Percentiles rank a stretch among this genome's conserved stretches.
Evolutionary conservation across 139 green algal genomes (phyloP).

Genomic region (Monoraphidium neglectum): DNA sequence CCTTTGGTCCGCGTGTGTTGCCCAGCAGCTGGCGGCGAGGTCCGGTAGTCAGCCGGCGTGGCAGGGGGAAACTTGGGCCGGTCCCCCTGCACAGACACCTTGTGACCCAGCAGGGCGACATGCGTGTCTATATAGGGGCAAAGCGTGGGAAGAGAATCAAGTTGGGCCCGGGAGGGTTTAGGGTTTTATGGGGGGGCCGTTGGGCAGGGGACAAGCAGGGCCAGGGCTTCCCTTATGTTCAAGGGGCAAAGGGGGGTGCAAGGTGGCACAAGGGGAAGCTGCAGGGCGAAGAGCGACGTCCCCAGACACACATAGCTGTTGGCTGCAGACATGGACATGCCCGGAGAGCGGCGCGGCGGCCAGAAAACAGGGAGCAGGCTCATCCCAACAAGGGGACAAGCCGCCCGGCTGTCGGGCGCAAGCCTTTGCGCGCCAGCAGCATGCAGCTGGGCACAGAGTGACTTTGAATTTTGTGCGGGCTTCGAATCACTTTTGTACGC

Average conservation of each 20-base stretch:
- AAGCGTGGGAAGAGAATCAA: neutral
- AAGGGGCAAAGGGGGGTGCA: neutral
- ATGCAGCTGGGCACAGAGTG: neutral
- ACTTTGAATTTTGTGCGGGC: neutral
- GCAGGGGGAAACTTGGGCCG: slow-evolving; percentile 24
- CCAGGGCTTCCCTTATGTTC: neutral
- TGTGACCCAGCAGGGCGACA: slow-evolving; percentile 12
- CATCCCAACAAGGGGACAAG: neutral
- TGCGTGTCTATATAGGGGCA: neutral
- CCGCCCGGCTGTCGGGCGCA: neutral
- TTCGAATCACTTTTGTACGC: slow-evolving; percentile 23
- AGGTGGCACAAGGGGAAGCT: neutral
- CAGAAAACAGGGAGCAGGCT: neutral
- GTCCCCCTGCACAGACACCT: slow-evolving; percentile 28
- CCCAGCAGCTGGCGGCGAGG: slow-evolving; percentile 27
- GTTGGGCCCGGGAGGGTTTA: neutral
- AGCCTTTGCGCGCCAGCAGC: neutral
- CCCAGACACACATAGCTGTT: neutral
- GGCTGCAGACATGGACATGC: too few relatives aligned
- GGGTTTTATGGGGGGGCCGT: neutral
- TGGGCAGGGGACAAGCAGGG: neutral
- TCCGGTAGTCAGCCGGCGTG: slow-evolving; percentile 24
- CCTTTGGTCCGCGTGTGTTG: slow-evolving; percentile 7
- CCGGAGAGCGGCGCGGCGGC: too few relatives aligned
- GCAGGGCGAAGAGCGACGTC: neutral